A percentile compares a stretch with the other conserved stretches of the same genome.
These are phyloP conservation scores for Cucurbita moschata DNA, from an alignment of 306 rosid species.

Conservation along the genomic window DNA sequence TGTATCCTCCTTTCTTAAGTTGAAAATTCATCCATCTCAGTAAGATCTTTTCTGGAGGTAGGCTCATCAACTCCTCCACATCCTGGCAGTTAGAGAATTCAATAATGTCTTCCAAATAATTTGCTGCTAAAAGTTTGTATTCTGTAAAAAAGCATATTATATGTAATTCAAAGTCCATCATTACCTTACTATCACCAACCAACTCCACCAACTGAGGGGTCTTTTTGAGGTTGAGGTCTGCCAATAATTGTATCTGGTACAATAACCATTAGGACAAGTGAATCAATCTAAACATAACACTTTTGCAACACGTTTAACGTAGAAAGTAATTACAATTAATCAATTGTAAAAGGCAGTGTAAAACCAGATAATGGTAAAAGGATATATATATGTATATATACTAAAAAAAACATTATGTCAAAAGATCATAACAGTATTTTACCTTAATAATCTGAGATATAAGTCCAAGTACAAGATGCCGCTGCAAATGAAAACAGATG, in stretches of 20 bases:
- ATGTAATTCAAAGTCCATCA: constrained; percentile 11
- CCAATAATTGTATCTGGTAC: constrained; percentile 80
- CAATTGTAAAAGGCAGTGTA: neutral
- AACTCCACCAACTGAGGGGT: constrained; percentile 92
- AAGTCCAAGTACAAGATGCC: constrained; percentile 91
- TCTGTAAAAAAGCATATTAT: neutral
- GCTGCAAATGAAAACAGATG: constrained; percentile 42
- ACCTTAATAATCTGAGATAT: constrained; percentile 97
- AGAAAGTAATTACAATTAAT: neutral
- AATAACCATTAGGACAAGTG: neutral
- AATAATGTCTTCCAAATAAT: constrained; percentile 7
- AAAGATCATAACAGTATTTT: constrained; percentile 3
- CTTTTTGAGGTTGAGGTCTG: constrained; percentile 87
- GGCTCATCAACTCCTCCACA: constrained; percentile 88
- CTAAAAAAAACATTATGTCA: neutral
- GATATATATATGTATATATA: neutral
- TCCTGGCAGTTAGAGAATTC: constrained; percentile 36
- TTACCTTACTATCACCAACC: constrained; percentile 78
- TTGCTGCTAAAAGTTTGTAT: neutral
- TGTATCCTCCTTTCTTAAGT: constrained; percentile 69
- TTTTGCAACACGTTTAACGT: neutral
- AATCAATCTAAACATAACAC: neutral
- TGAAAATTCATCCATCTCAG: constrained; percentile 97
- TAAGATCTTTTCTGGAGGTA: constrained; percentile 91
- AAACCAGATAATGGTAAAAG: neutral